These are phyloP conservation scores for Linnemannia schmuckeri DNA, from an alignment of 192 early-diverging fungal genomes.

Conservation along the genomic window DNA sequence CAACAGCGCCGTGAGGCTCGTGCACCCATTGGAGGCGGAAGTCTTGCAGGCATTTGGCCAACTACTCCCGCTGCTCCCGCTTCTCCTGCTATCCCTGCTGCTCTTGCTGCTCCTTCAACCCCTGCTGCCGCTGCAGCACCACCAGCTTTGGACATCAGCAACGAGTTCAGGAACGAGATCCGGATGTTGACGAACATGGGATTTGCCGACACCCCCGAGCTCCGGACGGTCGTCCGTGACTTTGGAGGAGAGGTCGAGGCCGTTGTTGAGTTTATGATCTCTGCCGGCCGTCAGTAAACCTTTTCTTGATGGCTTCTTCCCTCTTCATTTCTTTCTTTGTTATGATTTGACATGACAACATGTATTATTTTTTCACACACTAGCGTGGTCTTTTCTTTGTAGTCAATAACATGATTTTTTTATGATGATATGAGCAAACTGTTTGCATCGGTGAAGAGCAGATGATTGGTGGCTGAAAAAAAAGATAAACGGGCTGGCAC, in stretches of 20 bases:
- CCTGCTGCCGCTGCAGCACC: neutral
- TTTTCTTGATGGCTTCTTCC: neutral
- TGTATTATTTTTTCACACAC: neutral
- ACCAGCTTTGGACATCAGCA: neutral
- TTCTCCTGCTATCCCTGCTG: neutral
- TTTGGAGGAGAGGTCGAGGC: constrained; percentile 51
- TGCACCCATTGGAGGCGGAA: constrained; percentile 33
- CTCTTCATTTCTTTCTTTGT: neutral
- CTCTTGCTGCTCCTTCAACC: neutral
- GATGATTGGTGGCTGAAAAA: too few relatives aligned
- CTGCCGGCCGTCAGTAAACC: neutral
- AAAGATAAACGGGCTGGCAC: too few relatives aligned
- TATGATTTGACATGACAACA: neutral
- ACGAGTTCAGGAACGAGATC: constrained; percentile 33
- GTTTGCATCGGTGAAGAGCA: too few relatives aligned
- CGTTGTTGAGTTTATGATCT: constrained; percentile 40
- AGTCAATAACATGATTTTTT: neutral
- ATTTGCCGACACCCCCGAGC: constrained; percentile 29
- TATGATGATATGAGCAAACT: neutral
- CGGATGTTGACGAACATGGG: constrained; percentile 35
- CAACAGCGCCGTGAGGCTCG: constrained; percentile 10
- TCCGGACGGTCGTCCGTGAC: constrained; percentile 30
- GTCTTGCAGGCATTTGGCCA: constrained; percentile 45
- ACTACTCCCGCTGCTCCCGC: neutral
- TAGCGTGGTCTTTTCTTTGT: neutral